A percentile compares a stretch with the other conserved stretches of the same genome.
These are phyloP conservation scores for Cladophialophora exuberans DNA, from an alignment of 2,329 filamentous ascomycete species.

Conservation along the genomic window DNA sequence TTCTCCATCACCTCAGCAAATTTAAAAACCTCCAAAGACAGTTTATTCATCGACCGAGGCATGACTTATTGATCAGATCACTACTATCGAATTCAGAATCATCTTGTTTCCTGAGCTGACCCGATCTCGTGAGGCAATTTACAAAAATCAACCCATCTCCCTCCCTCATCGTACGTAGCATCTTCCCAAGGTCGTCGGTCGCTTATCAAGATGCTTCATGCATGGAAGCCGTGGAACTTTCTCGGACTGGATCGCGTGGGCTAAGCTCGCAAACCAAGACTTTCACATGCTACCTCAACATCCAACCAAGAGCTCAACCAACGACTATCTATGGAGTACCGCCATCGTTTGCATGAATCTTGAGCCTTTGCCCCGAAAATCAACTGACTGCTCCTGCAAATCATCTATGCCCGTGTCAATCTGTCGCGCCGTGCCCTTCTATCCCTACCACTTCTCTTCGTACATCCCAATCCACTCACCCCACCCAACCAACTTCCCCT, in stretches of 20 bases:
- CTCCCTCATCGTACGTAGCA: not conserved
- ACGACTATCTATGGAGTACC: too few relatives aligned
- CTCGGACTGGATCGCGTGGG: not conserved
- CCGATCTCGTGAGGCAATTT: not conserved
- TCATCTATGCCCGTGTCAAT: not conserved
- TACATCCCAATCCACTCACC: conserved; percentile 53
- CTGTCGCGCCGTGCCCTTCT: not conserved
- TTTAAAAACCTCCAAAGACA: not conserved
- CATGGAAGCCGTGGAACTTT: conserved; percentile 4
- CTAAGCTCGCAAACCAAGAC: too few relatives aligned
- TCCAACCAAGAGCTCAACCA: not conserved
- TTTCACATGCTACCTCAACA: not conserved
- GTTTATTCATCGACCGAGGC: not conserved
- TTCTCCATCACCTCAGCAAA: not conserved
- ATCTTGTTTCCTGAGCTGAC: not conserved
- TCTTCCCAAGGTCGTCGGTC: not conserved
- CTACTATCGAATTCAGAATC: not conserved
- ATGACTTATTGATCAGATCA: not conserved
- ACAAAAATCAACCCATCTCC: not conserved
- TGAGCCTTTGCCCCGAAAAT: not conserved
- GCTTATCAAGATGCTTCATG: conserved; percentile 3
- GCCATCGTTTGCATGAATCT: not conserved
- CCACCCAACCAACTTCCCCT: conserved; percentile 56
- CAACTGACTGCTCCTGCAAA: not conserved
- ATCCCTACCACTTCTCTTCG: conserved; percentile 45